Percentiles rank a stretch among this genome's conserved stretches.
phyloP scores from a whole-genome alignment of 768 basidiomycete species.

The Russula virescens region DNA sequence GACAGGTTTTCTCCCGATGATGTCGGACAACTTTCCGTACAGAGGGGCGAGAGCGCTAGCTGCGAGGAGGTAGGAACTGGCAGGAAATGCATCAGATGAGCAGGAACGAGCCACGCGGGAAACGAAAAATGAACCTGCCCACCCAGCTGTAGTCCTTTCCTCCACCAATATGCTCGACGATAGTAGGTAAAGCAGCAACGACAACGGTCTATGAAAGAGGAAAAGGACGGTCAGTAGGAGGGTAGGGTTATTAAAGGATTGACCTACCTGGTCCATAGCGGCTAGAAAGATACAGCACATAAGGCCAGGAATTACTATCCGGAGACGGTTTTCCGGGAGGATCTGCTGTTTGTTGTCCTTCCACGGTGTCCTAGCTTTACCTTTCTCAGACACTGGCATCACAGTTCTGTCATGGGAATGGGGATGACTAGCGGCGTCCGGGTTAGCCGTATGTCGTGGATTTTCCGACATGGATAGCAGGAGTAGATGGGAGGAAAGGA shows the following conservation, averaged over 20 bases:
- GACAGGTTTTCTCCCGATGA: conserved; percentile 61
- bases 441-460: neutral
- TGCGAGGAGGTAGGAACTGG: conserved; percentile 68
- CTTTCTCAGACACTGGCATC: neutral
- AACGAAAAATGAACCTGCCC: conserved; percentile 33
- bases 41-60: conserved; percentile 62
- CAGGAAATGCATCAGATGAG: too few relatives aligned
- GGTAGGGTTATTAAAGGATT: neutral
- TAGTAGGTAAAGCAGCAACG: conserved; percentile 46
- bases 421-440: neutral
- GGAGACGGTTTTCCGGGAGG: conserved; percentile 39
- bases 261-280: conserved; percentile 42
- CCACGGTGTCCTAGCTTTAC: conserved; percentile 35
- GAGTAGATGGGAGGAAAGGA: neutral
- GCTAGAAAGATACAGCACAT: conserved; percentile 43
- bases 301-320: conserved; percentile 40
- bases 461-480: neutral
- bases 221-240: neutral
- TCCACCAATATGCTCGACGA: conserved; percentile 40
- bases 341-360: conserved; percentile 37
- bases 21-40: conserved; percentile 74
- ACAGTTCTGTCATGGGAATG: neutral
- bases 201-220: conserved; percentile 37
- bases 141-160: conserved; percentile 47
- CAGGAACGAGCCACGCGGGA: neutral